Base-by-base conservation (phyloP, 1,284 basidiomycete genomes). In the Ustilago sp. region DNA sequence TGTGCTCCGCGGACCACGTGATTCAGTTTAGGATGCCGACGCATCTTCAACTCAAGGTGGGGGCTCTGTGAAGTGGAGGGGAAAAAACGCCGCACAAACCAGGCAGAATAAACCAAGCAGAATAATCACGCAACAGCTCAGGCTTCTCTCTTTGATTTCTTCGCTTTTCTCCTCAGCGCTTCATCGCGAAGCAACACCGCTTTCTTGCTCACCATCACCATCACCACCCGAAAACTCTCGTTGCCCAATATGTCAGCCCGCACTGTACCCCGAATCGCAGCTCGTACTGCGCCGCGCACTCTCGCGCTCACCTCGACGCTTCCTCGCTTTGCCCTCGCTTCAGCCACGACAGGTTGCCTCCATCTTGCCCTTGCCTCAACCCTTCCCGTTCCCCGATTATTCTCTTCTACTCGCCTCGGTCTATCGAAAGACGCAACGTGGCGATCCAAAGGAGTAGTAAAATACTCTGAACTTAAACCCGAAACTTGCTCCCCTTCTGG, bases 381-480 rank as follows among this genome's bases (percentile, higher is more conserved):
- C 6, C 64, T 15, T 3, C 9, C 32, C 9, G 13, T 28, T 8
- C 8, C 35, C 35, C 23, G 23, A 28, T 51, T 36, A 34, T 23
- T 32, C n/a, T 35, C 45, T 11, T 31, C n/a, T 17, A 15, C 28
- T 3, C 43, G n/a, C 23, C 36, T 17, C 31, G 50, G 19, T 15
- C 45, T 31, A 32, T 66, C 60, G 36, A 59, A 67, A 32, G 80
- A 84, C 57, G 72, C 61, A 9, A 55, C 67, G 11, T 86, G 84
- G 84, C 66, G 70, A 15, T 58, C 68, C 34, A 61, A 73, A 19
- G 83, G 80, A 23, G 32, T 61, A n/a, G 87, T 98, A 59, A 89
- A 89, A 0, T 98, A 97, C 85, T 91, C 92, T 38, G 91, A 95
- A 77, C 88, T 99, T 56, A 93, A 97, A 87, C 91, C 92, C 1